Percentiles rank a stretch among this genome's conserved stretches.
phyloP scores from a whole-genome alignment of 371 early-diverging fungal species.

The Mycotypha africana region DNA sequence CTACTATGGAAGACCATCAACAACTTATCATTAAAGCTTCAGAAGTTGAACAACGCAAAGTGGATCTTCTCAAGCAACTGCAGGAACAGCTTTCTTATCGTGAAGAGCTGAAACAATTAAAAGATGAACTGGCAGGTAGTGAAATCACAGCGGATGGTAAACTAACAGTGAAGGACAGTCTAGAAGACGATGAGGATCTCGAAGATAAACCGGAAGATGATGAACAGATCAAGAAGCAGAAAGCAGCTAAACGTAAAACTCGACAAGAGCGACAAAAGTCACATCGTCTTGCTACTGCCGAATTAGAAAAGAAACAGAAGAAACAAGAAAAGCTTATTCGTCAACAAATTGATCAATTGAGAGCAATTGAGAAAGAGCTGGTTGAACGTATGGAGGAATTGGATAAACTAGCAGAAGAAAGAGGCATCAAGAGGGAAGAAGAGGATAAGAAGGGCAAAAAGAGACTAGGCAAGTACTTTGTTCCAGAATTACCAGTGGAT shows the following conservation, averaged over 20 bases:
- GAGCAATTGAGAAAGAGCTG: constrained; percentile 43
- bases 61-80: constrained; percentile 43
- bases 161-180: constrained; percentile 47
- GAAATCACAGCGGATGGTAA: constrained; percentile 27
- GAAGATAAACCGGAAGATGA: constrained; percentile 26
- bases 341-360: constrained; percentile 47
- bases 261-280: constrained; percentile 29
- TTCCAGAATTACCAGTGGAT: constrained; percentile 45
- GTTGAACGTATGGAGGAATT: constrained; percentile 33
- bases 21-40: constrained; percentile 41
- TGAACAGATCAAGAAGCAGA: constrained; percentile 32
- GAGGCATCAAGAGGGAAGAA: constrained; percentile 32
- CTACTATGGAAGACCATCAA: constrained; percentile 76
- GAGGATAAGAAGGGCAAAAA: constrained; percentile 44
- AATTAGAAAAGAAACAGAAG: constrained; percentile 21
- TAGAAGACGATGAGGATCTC: constrained; percentile 31
- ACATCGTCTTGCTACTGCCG: constrained; percentile 13
- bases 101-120: constrained; percentile 36
- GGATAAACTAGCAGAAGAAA: constrained; percentile 31
- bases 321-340: constrained; percentile 48
- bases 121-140: constrained; percentile 34
- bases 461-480: constrained; percentile 42
- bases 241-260: constrained; percentile 41
- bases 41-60: constrained; percentile 45
- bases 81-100: constrained; percentile 39